phyloP scores from a whole-genome alignment of 352 stramenopile genomes.

The Halophytophthora polymorphica region DNA sequence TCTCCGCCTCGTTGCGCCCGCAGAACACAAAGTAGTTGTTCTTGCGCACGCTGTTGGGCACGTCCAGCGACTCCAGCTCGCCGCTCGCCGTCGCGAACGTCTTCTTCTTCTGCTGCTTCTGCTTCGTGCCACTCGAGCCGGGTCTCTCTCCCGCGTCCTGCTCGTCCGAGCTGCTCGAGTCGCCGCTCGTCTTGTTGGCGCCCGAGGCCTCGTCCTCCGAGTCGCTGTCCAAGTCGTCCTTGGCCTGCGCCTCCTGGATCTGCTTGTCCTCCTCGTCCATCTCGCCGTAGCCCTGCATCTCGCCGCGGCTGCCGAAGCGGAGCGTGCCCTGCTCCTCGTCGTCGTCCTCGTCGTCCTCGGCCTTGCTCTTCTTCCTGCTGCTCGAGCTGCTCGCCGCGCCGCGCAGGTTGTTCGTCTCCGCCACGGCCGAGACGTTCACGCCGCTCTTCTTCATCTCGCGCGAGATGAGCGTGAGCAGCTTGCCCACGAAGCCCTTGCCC shows the following conservation, averaged over 20 bases:
- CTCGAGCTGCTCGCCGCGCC: constrained; percentile 26
- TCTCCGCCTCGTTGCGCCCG: constrained; percentile 71
- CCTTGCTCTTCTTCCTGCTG: constrained; percentile 44
- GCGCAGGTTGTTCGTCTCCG: constrained; percentile 47
- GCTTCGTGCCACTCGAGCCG: constrained; percentile 16
- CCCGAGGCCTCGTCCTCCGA: constrained; percentile 41
- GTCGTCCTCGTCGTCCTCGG: constrained; percentile 85
- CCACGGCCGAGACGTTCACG: constrained; percentile 45
- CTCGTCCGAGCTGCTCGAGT: constrained; percentile 27
- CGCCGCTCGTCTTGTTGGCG: constrained; percentile 30
- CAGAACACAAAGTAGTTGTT: constrained; percentile 87
- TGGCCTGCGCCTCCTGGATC: constrained; percentile 51
- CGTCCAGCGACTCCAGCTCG: constrained; percentile 71
- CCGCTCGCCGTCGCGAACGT: constrained; percentile 32
- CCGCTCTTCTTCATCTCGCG: constrained; percentile 92
- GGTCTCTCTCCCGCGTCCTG: constrained; percentile 33
- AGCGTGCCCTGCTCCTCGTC: constrained; percentile 87
- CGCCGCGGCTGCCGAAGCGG: constrained; percentile 70
- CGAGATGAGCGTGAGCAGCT: constrained; percentile 93
- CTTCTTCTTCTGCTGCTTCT: constrained; percentile 29
- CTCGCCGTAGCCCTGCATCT: constrained; percentile 86
- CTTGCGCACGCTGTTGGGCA: constrained; percentile 76
- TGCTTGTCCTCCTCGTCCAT: constrained; percentile 95
- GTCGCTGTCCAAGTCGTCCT: constrained; percentile 65
- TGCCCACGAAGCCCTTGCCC: constrained; percentile 87